Evolutionary conservation across 345 rosid species (phyloP), one percentile per base, ranked within the genome.

Genomic region (Nephelium lappaceum): DNA sequence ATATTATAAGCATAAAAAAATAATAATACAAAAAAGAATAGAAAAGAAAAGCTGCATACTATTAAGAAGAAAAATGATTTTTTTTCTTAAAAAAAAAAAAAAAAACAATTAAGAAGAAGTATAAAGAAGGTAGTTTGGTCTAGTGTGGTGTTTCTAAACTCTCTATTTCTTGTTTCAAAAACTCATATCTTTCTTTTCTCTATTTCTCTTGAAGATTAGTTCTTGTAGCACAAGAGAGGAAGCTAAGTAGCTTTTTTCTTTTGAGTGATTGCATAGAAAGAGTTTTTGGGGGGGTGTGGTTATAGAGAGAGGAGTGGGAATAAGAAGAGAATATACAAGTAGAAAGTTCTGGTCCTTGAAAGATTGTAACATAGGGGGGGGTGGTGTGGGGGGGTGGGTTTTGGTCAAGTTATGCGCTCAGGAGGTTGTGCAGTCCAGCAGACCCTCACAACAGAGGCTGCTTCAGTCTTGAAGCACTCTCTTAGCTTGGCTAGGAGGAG

Each of bases 391-490:
- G 83, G 83, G 88, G 86, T 70, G 87, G n/a, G 85, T 83, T 85
- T 84, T 76, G 60, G 84, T 71, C 81, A 87, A 87, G 97, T 91
- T 83, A 94, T 94, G 98, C 96, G 98, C 85, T 88, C 97, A 88
- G 97, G 97, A 84, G 91, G 87, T 81, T 90, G 91, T 83, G 88
- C 98, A 80, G 93, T 88, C 71, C 97, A 93, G 90, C 97, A 95
- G 93, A 93, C 97, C 90, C 98, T 95, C 87, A 90, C 97, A 70
- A 81, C 93, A 49, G 98, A 95, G 97, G 98, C 97, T 88, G 98
- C 97, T 91, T 90, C 97, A 78, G 93, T 85, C 10, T 75, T 95
- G 92, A 93, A 92, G 96, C 97, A 95, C 84, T 95, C 97, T 84
- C 97, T 95, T 10, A 83, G 85, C 87, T 87, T 91, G 77, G 98